phyloP scores from a whole-genome alignment of 2,329 filamentous ascomycete genomes.

The Sclerotinia sclerotiorum region DNA sequence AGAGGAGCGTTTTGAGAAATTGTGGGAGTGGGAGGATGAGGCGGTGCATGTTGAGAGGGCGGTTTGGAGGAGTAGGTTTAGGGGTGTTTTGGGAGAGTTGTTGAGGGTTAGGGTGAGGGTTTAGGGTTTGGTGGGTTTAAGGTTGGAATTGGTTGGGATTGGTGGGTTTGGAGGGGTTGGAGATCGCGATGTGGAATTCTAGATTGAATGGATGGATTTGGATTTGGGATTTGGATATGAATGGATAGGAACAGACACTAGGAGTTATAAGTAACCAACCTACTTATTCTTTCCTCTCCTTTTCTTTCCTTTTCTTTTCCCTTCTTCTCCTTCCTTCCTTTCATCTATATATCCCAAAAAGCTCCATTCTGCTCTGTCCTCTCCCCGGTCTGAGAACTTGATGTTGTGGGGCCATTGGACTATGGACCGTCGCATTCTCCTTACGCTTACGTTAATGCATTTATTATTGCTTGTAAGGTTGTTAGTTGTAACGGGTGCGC shows the following conservation, averaged over 20 bases:
- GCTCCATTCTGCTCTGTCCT: too few species aligned
- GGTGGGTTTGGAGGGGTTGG: background rate
- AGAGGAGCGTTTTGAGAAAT: background rate
- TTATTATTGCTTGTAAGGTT: too few species aligned
- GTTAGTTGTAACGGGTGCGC: too few species aligned
- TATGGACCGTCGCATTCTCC: background rate
- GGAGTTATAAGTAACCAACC: too few species aligned
- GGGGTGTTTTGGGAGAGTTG: slow-evolving; percentile 7
- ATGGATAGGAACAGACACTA: too few species aligned
- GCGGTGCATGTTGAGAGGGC: background rate
- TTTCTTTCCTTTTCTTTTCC: too few species aligned
- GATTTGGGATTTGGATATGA: too few species aligned
- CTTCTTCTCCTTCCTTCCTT: too few species aligned
- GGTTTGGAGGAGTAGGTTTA: background rate
- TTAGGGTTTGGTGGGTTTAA: too few species aligned
- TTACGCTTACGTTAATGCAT: too few species aligned
- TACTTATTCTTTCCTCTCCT: too few species aligned
- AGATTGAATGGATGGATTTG: background rate
- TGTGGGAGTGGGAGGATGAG: slow-evolving; percentile 4
- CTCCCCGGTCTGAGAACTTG: background rate
- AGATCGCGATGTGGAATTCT: background rate
- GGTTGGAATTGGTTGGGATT: background rate
- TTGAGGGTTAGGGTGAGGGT: background rate
- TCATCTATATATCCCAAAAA: too few species aligned
- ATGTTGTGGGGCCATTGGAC: background rate